phyloP scores from a whole-genome alignment of 208 protist genomes.

The Herpetomonas samuelpessoai region DNA sequence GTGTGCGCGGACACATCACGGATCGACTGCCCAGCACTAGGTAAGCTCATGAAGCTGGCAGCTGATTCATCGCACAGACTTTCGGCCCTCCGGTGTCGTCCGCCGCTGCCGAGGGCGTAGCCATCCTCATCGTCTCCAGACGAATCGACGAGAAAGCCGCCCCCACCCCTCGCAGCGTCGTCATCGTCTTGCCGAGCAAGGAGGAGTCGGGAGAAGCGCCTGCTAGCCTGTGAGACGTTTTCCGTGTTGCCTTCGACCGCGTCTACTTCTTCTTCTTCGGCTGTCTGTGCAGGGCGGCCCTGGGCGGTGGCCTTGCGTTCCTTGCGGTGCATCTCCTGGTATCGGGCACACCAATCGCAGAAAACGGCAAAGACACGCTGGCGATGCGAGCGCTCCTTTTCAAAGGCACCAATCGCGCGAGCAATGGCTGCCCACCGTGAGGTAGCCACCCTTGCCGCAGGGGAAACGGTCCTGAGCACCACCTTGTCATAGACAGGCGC shows the following conservation, averaged over 20 bases:
- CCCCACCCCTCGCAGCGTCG: background rate
- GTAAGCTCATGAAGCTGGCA: conserved; percentile 11
- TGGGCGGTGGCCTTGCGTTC: conserved; percentile 5
- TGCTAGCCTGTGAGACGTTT: too few species aligned
- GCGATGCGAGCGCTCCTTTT: conserved; percentile 68
- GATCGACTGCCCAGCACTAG: background rate
- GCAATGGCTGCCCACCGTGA: conserved; percentile 69
- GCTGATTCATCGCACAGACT: conserved; percentile 7
- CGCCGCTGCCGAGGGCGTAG: background rate
- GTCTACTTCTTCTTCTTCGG: background rate
- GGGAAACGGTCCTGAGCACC: conserved; percentile 41
- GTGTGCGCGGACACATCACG: background rate
- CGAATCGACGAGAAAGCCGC: conserved; percentile 6
- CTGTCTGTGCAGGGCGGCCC: background rate
- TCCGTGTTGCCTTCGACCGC: background rate
- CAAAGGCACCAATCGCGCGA: conserved; percentile 55
- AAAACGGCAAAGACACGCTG: conserved; percentile 79
- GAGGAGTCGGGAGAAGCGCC: too few species aligned
- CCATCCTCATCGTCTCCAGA: background rate
- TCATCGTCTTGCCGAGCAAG: too few species aligned
- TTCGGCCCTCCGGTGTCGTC: background rate
- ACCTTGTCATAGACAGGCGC: conserved; percentile 68
- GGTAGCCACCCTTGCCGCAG: conserved; percentile 58
- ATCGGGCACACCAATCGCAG: conserved; percentile 61
- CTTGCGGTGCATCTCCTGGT: conserved; percentile 18